phyloP scores from a whole-genome alignment of 805 yeast genomes.

The Saccharomycopsis fermentans region DNA sequence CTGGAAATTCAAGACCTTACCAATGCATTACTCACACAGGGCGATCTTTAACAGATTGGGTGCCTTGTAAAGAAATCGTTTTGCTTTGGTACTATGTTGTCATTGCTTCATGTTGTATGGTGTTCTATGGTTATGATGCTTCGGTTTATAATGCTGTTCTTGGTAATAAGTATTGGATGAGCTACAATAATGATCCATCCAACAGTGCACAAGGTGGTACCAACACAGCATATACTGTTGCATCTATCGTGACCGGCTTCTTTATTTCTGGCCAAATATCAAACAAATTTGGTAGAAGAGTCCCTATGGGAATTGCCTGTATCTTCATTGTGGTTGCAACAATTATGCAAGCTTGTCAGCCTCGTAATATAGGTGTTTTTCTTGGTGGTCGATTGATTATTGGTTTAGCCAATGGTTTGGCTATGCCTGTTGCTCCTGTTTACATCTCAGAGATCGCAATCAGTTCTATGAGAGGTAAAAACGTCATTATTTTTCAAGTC shows the following conservation, averaged over 20 bases:
- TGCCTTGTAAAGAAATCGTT: slow-evolving; percentile 8
- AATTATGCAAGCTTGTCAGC: slow-evolving; percentile 18
- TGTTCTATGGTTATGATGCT: slow-evolving; percentile 22
- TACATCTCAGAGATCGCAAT: slow-evolving; percentile 35
- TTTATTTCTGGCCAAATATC: slow-evolving; percentile 20
- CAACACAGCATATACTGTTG: slow-evolving; percentile 21
- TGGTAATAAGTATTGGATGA: slow-evolving; percentile 20
- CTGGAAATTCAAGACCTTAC: background rate
- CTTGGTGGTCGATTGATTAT: slow-evolving; percentile 32
- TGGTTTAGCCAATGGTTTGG: slow-evolving; percentile 35
- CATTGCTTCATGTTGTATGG: slow-evolving; percentile 21
- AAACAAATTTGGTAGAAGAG: slow-evolving; percentile 18
- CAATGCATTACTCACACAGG: background rate
- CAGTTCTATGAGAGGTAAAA: slow-evolving; percentile 33
- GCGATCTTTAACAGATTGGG: background rate
- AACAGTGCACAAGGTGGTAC: slow-evolving; percentile 19
- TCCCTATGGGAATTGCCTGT: slow-evolving; percentile 16
- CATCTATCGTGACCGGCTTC: slow-evolving; percentile 20
- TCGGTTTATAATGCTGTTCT: slow-evolving; percentile 21
- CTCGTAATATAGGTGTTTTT: slow-evolving; percentile 16
- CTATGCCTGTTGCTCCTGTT: slow-evolving; percentile 33
- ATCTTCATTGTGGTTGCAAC: slow-evolving; percentile 14
- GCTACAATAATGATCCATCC: slow-evolving; percentile 19
- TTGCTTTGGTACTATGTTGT: slow-evolving; percentile 19
- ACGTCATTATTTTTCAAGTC: slow-evolving; percentile 36